Evolutionary conservation across 2,329 filamentous ascomycete species (phyloP), one percentile per base, ranked within the genome.

Genomic region (Colletotrichum truncatum): DNA sequence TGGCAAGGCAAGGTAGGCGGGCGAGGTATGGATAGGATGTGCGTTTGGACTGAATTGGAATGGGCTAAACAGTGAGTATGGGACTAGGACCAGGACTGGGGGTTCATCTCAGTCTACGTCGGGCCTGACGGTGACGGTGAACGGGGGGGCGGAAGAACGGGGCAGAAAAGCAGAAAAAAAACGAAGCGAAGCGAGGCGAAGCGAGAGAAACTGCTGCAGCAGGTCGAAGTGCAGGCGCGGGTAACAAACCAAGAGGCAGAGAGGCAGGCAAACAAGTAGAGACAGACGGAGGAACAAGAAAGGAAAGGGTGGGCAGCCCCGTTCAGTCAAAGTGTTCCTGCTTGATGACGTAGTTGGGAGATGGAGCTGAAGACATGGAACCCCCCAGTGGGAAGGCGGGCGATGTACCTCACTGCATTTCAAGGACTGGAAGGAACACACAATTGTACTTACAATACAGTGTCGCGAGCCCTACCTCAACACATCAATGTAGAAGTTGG

Each of bases 341-440:
- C 34, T 60, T 55, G 41, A 65, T 65, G 62, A 65, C 62, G 62
- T 65, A 65, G 41, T 32, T 46, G 21, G 23, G 57, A 36, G 21
- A 45, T 48, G 54, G 41, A 62, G 41, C 34, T 56, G 16, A 51
- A 55, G 41, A 62, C 49, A 49, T 28, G 57, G 41, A 36, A 55
- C 62, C 18, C n/a, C n/a, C n/a, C n/a, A n/a, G n/a, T n/a, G n/a
- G n/a, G n/a, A n/a, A n/a, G n/a, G n/a, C n/a, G n/a, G n/a, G n/a
- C n/a, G n/a, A n/a, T n/a, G n/a, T n/a, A n/a, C n/a, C n/a, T n/a
- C n/a, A n/a, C n/a, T n/a, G n/a, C n/a, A n/a, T n/a, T n/a, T n/a
- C n/a, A n/a, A n/a, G n/a, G n/a, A n/a, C n/a, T n/a, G n/a, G n/a
- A n/a, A n/a, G n/a, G n/a, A n/a, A n/a, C n/a, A n/a, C n/a, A n/a